Base-by-base conservation (phyloP, 202 grass and related monocot genomes). In the Schoenoplectus tabernaemontani region DNA sequence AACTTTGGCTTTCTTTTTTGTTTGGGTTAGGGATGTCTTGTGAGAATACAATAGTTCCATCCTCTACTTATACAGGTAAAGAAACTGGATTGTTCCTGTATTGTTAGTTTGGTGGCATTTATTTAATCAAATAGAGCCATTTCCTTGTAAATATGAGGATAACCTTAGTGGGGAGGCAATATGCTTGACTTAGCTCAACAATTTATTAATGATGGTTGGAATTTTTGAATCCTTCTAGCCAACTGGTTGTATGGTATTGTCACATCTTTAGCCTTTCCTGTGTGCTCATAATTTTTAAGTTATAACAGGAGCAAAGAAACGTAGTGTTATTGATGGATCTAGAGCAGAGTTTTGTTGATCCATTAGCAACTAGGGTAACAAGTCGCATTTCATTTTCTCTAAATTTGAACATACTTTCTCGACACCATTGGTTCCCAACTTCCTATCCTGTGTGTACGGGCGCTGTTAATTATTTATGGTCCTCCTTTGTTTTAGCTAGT, bases 1-100 rank as follows among this genome's bases (percentile, higher is more conserved):
- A 70, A 43, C 5, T 58, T 64, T 83, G 33, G 1, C 4, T 24
- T 72, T 68, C 16, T 63, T 64, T 80, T 58, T 39, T 30, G 38
- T 83, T n/a, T 22, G 23, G 16, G 15, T 33, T 60, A 72, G 15
- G 47, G 34, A 70, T 70, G 38, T 84, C 37, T 71, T 38, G 22
- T 54, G 70, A 36, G 70, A 36, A 53, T 56, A 75, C 43, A 46
- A 33, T 33, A 16, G 51, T 3, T 39, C 50, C 9, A 4, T 32
- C 48, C 26, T 59, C 38, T 59, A 58, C 26, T 71, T 77, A 67
- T 84, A 62, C 68, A 67, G 59, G 37, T 75, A n/a, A 66, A 69
- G 47, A 4, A 75, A 56, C 12, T 54, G 47, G 46, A 54, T 11
- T 26, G 32, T 75, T 75, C 46, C 26, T 74, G 9, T 54, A 34